These are phyloP conservation scores for Geoglossum cookeanum DNA, from an alignment of 2,329 filamentous ascomycete species.

Conservation along the genomic window DNA sequence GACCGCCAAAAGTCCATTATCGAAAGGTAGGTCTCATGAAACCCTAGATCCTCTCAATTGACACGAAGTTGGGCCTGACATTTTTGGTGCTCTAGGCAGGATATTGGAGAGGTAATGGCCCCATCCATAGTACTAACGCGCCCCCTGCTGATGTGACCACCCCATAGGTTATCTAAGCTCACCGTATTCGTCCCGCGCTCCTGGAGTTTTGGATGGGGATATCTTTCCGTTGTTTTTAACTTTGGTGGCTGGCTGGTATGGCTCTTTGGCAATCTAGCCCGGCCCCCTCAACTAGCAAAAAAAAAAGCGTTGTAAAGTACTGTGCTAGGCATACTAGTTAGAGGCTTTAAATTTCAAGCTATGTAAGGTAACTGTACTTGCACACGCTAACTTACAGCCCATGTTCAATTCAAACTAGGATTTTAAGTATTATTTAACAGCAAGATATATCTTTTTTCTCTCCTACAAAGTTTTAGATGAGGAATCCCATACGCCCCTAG, in stretches of 20 bases:
- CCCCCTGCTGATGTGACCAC: not conserved
- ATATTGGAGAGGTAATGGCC: conserved; percentile 4
- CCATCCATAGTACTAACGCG: not conserved
- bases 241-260: not conserved
- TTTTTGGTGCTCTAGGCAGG: not conserved
- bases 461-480: too few relatives aligned
- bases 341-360: too few relatives aligned
- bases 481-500: too few relatives aligned
- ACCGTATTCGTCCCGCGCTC: not conserved
- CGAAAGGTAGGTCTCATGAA: conserved; percentile 33
- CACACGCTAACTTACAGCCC: too few relatives aligned
- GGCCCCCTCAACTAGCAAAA: too few relatives aligned
- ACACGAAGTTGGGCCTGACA: not conserved
- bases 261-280: not conserved
- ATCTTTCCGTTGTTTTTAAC: not conserved
- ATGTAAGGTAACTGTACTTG: too few relatives aligned
- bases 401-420: too few relatives aligned
- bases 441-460: too few relatives aligned
- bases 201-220: not conserved
- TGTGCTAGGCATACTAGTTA: too few relatives aligned
- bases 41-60: conserved; percentile 5
- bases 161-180: not conserved
- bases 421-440: too few relatives aligned
- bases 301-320: too few relatives aligned
- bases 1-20: conserved; percentile 78